Base-by-base conservation (phyloP, 768 basidiomycete species). In the Cystobasidium ongulense region DNA sequence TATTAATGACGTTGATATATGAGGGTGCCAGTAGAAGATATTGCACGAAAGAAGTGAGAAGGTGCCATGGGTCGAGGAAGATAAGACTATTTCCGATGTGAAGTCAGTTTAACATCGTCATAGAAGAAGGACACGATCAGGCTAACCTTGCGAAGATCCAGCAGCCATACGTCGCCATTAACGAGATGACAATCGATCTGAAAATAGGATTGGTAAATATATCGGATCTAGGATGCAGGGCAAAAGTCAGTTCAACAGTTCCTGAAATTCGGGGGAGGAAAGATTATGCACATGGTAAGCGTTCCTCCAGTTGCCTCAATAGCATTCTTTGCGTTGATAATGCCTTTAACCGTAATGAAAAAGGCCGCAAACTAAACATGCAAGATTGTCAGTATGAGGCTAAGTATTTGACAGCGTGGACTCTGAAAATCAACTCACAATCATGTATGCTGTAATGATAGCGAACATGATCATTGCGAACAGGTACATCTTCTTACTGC, bases 41-140 rank as follows among this genome's bases (percentile, higher is more conserved):
- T 80, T 93, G 95, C n/a, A 93, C 31, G 82, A 98, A 94, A 4
- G 90, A 91, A 0, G 96, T 97, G 78, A 99, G 84, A 92, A 99
- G 90, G 80, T 99, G 96, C 92, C 93, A 96, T 1, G 95, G 95
- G 77, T 98, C 46, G 15, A 27, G 27, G 35, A 4, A 18, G 33
- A 27, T 1, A 4, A 50, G 13, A 0, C n/a, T 18, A 15, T 3
- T 23, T 17, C 23, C 25, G 13, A 63, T n/a, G 8, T 23, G n/a
- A 52, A 31, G 33, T 21, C 13, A n/a, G 17, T 21, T 33, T 18
- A 11, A 15, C 7, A n/a, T 23, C 0, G 2, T 57, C 68, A n/a
- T 75, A 36, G 10, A 86, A 50, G 46, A n/a, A n/a, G n/a, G n/a
- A n/a, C n/a, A n/a, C 36, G 65, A 29, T 92, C 78, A 79, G 93